Conservation (phyloP, 441 rosid genomes). For the Adansonia gregorii region DNA sequence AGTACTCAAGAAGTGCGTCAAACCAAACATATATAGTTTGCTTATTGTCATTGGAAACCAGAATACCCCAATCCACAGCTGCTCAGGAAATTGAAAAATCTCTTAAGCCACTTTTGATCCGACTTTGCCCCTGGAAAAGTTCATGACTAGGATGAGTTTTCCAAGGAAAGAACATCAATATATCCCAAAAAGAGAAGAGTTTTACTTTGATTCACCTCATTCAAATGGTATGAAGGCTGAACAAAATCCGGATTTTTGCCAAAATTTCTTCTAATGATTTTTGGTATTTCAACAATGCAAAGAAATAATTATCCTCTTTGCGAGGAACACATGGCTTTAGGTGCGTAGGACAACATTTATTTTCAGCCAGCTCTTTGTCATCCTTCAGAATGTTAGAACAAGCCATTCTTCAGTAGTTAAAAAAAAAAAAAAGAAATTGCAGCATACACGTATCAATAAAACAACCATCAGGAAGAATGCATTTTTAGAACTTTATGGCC, state of each 20-base stretch:
- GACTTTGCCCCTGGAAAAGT: slow-evolving; percentile 78
- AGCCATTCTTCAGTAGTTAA: background rate
- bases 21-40: slow-evolving; percentile 99
- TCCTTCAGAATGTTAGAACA: slow-evolving; percentile 53
- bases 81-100: slow-evolving; percentile 96
- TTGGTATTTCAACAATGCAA: slow-evolving; percentile 90
- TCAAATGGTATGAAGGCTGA: slow-evolving; percentile 85
- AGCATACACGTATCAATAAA: background rate
- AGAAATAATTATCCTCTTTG: slow-evolving; percentile 94
- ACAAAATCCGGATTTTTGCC: slow-evolving; percentile 71
- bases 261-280: slow-evolving; percentile 70
- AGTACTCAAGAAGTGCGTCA: slow-evolving; percentile 93
- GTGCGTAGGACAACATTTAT: slow-evolving; percentile 81
- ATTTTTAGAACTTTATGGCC: background rate
- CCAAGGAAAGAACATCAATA: background rate
- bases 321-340: slow-evolving; percentile 76
- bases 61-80: slow-evolving; percentile 96
- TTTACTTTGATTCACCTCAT: slow-evolving; percentile 63
- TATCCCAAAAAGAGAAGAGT: background rate
- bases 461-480: background rate
- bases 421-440: background rate
- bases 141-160: slow-evolving; percentile 26
- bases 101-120: slow-evolving; percentile 82
- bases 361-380: slow-evolving; percentile 83
- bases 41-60: slow-evolving; percentile 82